Conservation (phyloP, 805 yeast genomes). For the Ogataea saltuana region DNA sequence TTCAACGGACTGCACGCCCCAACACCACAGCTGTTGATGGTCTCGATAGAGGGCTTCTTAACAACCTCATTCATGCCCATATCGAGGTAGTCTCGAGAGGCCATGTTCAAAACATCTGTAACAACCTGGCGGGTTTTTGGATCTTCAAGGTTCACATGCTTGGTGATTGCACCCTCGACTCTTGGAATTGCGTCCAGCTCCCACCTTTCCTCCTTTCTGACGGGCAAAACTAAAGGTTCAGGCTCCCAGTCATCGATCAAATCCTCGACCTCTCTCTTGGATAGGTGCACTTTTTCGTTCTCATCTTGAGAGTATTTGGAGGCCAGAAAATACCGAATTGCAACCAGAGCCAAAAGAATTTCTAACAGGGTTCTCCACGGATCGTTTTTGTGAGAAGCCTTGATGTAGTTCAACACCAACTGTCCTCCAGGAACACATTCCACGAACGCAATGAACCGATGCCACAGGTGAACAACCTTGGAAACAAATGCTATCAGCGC, state of each 20-base stretch:
- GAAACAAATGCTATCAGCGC: slow-evolving; percentile 31
- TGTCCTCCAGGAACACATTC: slow-evolving; percentile 54
- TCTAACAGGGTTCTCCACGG: slow-evolving; percentile 89
- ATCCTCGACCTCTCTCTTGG: slow-evolving; percentile 70
- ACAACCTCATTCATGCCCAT: slow-evolving; percentile 52
- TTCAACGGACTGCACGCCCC: slow-evolving; percentile 99
- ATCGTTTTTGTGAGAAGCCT: slow-evolving; percentile 87
- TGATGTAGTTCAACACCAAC: slow-evolving; percentile 66
- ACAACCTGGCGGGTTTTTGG: slow-evolving; percentile 27
- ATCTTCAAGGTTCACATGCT: slow-evolving; percentile 35
- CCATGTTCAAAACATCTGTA: slow-evolving; percentile 57
- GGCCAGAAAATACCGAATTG: slow-evolving; percentile 77
- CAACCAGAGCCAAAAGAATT: slow-evolving; percentile 72
- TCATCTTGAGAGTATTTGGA: slow-evolving; percentile 76
- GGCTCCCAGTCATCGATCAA: slow-evolving; percentile 92
- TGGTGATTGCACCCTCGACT: slow-evolving; percentile 54
- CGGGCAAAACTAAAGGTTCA: slow-evolving; percentile 67
- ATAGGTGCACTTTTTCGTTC: slow-evolving; percentile 63
- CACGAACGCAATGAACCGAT: slow-evolving; percentile 23
- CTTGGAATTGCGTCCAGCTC: slow-evolving; percentile 64
- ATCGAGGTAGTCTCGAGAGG: slow-evolving; percentile 71
- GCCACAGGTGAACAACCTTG: slow-evolving; percentile 29
- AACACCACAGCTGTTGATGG: slow-evolving; percentile 76
- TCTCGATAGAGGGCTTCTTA: slow-evolving; percentile 52
- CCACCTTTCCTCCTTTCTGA: slow-evolving; percentile 57